Base-by-base conservation (phyloP, 192 early-diverging fungal genomes). In the Piromyces sp. region DNA sequence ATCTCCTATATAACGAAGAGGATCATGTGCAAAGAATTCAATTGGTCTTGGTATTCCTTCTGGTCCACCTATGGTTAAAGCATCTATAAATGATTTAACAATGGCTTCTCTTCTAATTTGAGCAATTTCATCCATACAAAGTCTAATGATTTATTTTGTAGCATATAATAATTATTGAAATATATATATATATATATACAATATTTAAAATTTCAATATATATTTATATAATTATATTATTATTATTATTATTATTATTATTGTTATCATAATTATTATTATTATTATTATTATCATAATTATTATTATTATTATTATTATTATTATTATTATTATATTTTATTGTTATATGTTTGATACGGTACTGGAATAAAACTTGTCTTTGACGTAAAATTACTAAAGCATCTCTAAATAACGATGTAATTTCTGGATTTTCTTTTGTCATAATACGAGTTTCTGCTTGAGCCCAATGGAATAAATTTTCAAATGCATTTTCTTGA, bases 11-110 rank as follows among this genome's bases (percentile, higher is more conserved):
- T 97, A 99, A 36, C 96, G 90, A 81, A 94, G 85, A 2, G 96
- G 93, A 84, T 99, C 97, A 79, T 93, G 94, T 0, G 96, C 95
- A 84, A 97, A 95, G 13, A 96, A 82, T 84, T 99, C 97, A 82
- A 99, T 96, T 0, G 97, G 96, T 51, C 94, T 86, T 13, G 95
- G 93, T 36, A 91, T 91, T 22, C 93, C 93, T 79, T 89, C 89
- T 26, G 93, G 92, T 7, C 93, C 94, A 28, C 95, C 95, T 80
- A 90, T 85, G 5, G 93, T 93, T 28, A 96, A 84, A 2, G 94
- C 94, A 79, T 93, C 90, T 30, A 93, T 88, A 83, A 95, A 96
- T 28, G 89, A 85, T 38, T 91, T 86, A 19, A 89, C 87, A 22
- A 96, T 87, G 9, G 92, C 88, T 80, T 89, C 88, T 30, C 91